A percentile compares a stretch with the other conserved stretches of the same genome.
These are phyloP conservation scores for Pilatotrama ljubarskyi DNA, from an alignment of 768 basidiomycete genomes.

Conservation along the genomic window DNA sequence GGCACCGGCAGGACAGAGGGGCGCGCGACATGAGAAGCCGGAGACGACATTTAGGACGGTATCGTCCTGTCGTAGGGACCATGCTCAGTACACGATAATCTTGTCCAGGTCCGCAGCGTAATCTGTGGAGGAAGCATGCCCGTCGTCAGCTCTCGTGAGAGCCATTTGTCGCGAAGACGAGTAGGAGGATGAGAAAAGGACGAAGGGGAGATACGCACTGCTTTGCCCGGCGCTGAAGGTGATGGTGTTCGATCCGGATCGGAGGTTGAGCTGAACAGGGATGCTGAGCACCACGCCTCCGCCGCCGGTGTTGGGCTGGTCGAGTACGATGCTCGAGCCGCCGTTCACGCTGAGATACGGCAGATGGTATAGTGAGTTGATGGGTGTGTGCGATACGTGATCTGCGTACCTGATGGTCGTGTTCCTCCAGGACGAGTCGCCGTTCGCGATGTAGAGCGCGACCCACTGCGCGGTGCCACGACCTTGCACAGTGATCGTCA, in stretches of 20 bases:
- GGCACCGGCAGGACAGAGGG: background rate
- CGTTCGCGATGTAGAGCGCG: constrained; percentile 61
- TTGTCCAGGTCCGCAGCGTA: constrained; percentile 63
- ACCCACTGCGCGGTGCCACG: constrained; percentile 58
- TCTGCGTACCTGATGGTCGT: constrained; percentile 53
- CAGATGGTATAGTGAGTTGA: background rate
- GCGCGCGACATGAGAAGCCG: constrained; percentile 2
- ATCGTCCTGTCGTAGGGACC: no score
- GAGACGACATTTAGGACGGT: background rate
- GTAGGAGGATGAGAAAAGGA: constrained; percentile 4
- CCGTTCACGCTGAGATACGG: constrained; percentile 52
- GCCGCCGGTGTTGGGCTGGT: constrained; percentile 60
- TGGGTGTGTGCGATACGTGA: background rate
- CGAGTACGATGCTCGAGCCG: constrained; percentile 49
- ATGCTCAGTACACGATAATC: constrained; percentile 51
- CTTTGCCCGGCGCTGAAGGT: constrained; percentile 50
- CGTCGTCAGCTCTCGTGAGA: background rate
- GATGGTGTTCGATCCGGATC: constrained; percentile 52
- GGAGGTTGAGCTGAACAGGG: constrained; percentile 52
- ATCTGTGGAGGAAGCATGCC: constrained; percentile 31
- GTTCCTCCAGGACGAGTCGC: constrained; percentile 59
- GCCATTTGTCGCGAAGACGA: background rate
- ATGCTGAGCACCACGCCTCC: constrained; percentile 54
- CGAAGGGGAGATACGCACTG: constrained; percentile 40
- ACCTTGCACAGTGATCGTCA: constrained; percentile 59